phyloP scores from a whole-genome alignment of 176 grass and related monocot genomes.

The Canna indica region DNA sequence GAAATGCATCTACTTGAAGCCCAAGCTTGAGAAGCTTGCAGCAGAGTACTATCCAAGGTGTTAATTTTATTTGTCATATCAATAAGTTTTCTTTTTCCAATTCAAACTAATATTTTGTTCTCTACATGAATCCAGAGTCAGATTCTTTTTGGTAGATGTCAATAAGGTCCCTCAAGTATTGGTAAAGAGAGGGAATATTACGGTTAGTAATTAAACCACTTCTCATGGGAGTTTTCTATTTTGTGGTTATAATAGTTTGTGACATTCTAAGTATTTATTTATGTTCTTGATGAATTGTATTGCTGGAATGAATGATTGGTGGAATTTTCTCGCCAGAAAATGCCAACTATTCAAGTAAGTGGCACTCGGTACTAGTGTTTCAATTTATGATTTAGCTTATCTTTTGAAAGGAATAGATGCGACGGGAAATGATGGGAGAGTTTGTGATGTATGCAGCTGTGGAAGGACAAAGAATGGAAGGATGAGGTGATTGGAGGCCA shows the following conservation, averaged over 20 bases:
- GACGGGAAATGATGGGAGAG: not conserved
- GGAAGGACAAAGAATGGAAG: constrained; percentile 83
- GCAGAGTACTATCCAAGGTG: constrained; percentile 58
- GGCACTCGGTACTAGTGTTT: not conserved
- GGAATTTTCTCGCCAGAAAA: constrained; percentile 49
- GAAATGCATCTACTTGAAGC: constrained; percentile 95
- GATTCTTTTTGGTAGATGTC: constrained; percentile 77
- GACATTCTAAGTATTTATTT: too few species aligned
- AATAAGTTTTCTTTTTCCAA: not conserved
- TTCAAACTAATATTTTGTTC: too few species aligned
- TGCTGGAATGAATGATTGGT: not conserved
- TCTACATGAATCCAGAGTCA: constrained; percentile 28
- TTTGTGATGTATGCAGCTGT: constrained; percentile 35
- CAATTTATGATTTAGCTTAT: too few species aligned
- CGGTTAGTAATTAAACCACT: constrained; percentile 50
- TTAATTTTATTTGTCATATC: constrained; percentile 1
- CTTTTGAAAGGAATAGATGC: too few species aligned
- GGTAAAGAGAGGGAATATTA: constrained; percentile 87
- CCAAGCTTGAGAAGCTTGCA: constrained; percentile 83
- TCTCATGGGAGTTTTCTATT: not conserved
- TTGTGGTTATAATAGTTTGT: too few species aligned
- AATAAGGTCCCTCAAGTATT: constrained; percentile 68
- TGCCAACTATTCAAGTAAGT: constrained; percentile 98
- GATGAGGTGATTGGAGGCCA: constrained; percentile 84
- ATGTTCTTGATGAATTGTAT: not conserved